Evolutionary conservation across 2,329 filamentous ascomycete species (phyloP), one percentile per base, ranked within the genome.

Genomic region (Decorospora gaudefroyi): DNA sequence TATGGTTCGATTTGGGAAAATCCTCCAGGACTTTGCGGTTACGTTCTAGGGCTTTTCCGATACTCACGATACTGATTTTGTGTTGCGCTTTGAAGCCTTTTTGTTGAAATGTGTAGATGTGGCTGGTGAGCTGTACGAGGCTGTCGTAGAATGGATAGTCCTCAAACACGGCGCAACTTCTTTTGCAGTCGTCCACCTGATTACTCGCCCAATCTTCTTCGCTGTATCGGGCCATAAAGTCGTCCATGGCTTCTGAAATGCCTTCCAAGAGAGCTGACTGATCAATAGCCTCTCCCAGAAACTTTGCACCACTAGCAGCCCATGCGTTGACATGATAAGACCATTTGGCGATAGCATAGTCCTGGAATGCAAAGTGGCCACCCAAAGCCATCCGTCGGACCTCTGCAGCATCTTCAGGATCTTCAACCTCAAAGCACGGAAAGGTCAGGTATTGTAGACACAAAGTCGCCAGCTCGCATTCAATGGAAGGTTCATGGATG

Each of bases 21-120:
- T 57, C 46, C 31, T 72, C 67, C 11, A 74, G 55, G 0, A 58
- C n/a, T 13, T 49, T 54, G 1, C 68, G 59, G 25, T 68, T 71
- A 0, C 59, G 40, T 3, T 54, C 36, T 1, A 74, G 44, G 0
- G 61, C 55, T 3, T 41, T 34, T 0, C 50, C 52, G 2, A 72
- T 59, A 8, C 49, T 39, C 5, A 55, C 45, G 16, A 72, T 60
- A 46, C 65, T 69, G 22, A 69, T 59, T 5, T 53, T 59, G 38
- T 68, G 61, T 21, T 59, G 45, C 1, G 59, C 57, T 10, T 62
- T 50, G 18, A 61, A 64, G 0, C 60, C 61, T 41, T 62, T 72
- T 34, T 65, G 42, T 22, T 63, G 59, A 28, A 66, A 60, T 6
- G 45, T 50, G 21, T 59, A 61, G 8, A 69, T 59, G 38, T 71